Percentiles rank a stretch among this genome's conserved stretches.
Conservation (phyloP, 2,329 filamentous ascomycete species). For the Cordyceps javanica region DNA sequence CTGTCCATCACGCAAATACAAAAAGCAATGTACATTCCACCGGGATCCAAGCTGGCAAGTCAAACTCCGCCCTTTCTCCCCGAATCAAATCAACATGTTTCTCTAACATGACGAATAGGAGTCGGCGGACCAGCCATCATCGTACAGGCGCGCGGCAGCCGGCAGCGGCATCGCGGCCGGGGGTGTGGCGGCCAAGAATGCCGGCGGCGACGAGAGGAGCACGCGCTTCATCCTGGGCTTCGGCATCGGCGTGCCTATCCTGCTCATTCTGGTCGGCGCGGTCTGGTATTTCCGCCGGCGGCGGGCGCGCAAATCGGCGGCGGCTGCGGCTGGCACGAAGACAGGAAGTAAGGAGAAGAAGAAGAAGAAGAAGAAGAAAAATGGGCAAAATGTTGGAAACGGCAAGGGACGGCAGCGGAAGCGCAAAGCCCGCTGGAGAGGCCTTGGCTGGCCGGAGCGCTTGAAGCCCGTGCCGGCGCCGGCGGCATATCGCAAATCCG, state of each 20-base stretch:
- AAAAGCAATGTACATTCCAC: too few relatives aligned
- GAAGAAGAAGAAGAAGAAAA: neutral
- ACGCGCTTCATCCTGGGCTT: constrained; percentile 9
- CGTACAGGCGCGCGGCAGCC: neutral
- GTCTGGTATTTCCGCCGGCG: constrained; percentile 4
- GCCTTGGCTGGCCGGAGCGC: neutral
- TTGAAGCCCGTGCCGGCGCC: neutral
- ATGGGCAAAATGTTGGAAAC: too few relatives aligned
- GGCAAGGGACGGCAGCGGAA: neutral
- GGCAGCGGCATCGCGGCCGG: constrained; percentile 5
- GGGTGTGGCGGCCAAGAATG: neutral
- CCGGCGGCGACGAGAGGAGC: neutral
- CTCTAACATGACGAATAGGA: too few relatives aligned
- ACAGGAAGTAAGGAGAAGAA: neutral
- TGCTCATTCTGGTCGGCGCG: neutral
- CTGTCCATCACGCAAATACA: too few relatives aligned
- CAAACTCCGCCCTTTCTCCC: too few relatives aligned
- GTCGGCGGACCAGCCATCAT: too few relatives aligned
- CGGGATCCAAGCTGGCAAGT: too few relatives aligned
- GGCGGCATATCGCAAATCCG: constrained; percentile 1
- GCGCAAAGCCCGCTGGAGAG: neutral
- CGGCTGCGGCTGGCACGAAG: neutral
- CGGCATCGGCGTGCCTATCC: constrained; percentile 6
- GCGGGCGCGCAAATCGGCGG: neutral
- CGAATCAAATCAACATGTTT: too few relatives aligned